phyloP scores from a whole-genome alignment of 1,284 basidiomycete species.

The Ceratobasidium sp. region DNA sequence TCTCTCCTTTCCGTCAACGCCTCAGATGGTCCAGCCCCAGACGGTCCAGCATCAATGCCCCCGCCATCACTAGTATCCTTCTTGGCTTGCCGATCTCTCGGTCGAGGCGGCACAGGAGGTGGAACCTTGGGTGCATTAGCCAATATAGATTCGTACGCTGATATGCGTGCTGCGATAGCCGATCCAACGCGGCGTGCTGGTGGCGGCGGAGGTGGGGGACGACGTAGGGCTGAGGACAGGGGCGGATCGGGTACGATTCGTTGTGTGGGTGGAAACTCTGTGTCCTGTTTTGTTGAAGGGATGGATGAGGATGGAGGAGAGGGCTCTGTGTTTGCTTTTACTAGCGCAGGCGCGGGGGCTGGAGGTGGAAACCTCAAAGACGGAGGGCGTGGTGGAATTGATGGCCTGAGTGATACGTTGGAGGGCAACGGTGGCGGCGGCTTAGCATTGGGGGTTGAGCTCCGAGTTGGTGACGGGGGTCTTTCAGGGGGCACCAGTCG shows the following conservation, averaged over 20 bases:
- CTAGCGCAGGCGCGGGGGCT: not conserved
- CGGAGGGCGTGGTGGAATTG: not conserved
- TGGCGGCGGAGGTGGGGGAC: constrained; percentile 30
- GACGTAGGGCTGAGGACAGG: not conserved
- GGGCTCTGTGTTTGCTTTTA: not conserved
- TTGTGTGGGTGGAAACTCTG: not conserved
- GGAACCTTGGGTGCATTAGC: constrained; percentile 33
- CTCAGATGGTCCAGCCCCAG: not conserved
- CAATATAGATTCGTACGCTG: constrained; percentile 33
- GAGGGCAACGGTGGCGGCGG: constrained; percentile 8
- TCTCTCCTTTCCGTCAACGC: too few species aligned
- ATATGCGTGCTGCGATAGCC: constrained; percentile 36
- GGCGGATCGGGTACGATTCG: not conserved
- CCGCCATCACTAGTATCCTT: too few species aligned
- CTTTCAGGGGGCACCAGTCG: not conserved
- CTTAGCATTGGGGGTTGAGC: too few species aligned
- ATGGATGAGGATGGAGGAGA: not conserved
- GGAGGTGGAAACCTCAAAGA: too few species aligned
- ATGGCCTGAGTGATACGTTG: constrained; percentile 1
- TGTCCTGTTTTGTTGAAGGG: not conserved
- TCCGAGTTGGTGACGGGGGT: not conserved
- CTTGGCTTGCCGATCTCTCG: not conserved
- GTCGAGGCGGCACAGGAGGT: constrained; percentile 36
- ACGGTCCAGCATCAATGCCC: not conserved
- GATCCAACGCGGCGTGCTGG: constrained; percentile 7